Evolutionary conservation across 2,329 filamentous ascomycete species (phyloP).

Genomic region (Septoria linicola): DNA sequence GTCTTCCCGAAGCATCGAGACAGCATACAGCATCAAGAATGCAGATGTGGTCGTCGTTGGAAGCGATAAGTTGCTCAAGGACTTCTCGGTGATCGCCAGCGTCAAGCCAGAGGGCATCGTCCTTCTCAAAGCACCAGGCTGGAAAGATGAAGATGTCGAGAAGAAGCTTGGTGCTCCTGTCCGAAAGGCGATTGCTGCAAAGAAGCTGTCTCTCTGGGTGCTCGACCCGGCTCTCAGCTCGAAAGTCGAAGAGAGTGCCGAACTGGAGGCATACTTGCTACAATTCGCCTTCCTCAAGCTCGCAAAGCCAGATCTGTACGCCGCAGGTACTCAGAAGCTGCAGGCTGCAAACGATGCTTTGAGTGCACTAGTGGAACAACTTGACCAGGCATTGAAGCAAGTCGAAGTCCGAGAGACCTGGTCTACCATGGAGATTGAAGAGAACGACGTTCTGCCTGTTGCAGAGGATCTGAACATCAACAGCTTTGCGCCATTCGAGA

Average conservation of each 20-base stretch:
- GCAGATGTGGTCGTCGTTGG: conserved; percentile 79
- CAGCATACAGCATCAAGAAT: conserved; percentile 74
- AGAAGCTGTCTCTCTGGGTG: conserved; percentile 69
- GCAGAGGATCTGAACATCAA: conserved; percentile 67
- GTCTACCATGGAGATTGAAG: conserved; percentile 67
- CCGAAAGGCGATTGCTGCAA: conserved; percentile 69
- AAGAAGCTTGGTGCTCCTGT: conserved; percentile 74
- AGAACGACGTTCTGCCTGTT: conserved; percentile 53
- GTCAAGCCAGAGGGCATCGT: conserved; percentile 42
- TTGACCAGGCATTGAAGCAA: conserved; percentile 69
- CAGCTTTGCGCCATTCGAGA: conserved; percentile 80
- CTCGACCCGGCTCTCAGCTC: conserved; percentile 70
- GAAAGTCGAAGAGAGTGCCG: conserved; percentile 64
- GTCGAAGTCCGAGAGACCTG: conserved; percentile 78
- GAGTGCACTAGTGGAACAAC: conserved; percentile 58
- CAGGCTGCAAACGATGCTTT: conserved; percentile 61
- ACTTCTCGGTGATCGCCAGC: conserved; percentile 63
- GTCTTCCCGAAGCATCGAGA: conserved; percentile 78
- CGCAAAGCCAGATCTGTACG: conserved; percentile 64
- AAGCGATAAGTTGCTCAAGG: conserved; percentile 74
- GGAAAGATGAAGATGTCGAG: conserved; percentile 86
- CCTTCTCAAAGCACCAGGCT: conserved; percentile 66
- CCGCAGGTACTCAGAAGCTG: conserved; percentile 65
- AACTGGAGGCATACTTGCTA: conserved; percentile 64
- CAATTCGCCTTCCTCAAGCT: conserved; percentile 83